Evolutionary conservation across 2,329 filamentous ascomycete genomes (phyloP), one percentile per base, ranked within the genome.

Genomic region (Elsinoe necatrix): DNA sequence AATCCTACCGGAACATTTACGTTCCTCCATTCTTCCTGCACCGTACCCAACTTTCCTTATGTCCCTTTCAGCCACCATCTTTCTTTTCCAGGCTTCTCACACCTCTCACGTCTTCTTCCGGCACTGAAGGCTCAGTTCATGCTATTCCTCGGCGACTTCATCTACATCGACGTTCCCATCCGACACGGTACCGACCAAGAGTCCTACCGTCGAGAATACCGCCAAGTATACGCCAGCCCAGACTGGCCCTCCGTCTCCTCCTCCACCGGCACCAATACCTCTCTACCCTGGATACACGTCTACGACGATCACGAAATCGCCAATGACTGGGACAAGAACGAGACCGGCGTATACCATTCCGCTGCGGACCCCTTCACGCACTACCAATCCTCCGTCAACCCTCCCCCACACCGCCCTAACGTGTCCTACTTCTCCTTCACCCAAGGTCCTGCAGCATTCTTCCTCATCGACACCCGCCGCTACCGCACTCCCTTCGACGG

Each of bases 251-350:
- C 57, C 23, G 55, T 60, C 34, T 58, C 52, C 21, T 57, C 57
- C 20, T 29, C 29, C 4, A n/a, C 50, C 14, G 14, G 25, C 34
- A 34, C 29, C 29, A 47, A 34, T 35, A 21, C 37, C 56, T 54
- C 57, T 23, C 75, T 97, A n/a, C 95, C 91, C 64, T 98, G 93
- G 93, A 89, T 97, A 43, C 93, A 98, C 66, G 91, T 95, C 1
- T 80, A 96, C 5, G 93, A 98, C 67, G 93, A 98, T 68, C 93
- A 98, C 66, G 93, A 98, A 68, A 96, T 98, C 60, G 81, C 81
- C 4, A 97, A 98, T 64, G 93, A 97, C 72, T 97, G 91, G 90
- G 83, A 86, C 59, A 77, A 80, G 16, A 93, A 92, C 67, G 85
- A 81, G 12, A 90, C 88, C 0, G 87, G 88, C 4, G 80, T 95